Conservation (phyloP, 1,284 basidiomycete genomes). For the Cryptococcus depauperatus region DNA sequence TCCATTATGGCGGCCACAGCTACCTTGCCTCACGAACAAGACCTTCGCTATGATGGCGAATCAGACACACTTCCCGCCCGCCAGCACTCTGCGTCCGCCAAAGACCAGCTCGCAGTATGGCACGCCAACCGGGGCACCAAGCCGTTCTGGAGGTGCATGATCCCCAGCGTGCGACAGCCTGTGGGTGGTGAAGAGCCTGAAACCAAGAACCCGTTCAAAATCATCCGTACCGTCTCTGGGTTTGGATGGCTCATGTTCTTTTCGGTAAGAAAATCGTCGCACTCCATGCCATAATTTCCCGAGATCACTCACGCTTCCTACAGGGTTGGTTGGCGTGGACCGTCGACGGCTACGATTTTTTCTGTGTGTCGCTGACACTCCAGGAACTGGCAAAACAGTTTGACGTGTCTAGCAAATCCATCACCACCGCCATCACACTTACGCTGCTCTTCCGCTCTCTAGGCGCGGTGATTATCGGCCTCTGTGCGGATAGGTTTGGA, state of each 20-base stretch:
- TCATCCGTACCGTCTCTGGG: constrained; percentile 44
- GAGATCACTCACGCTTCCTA: constrained; percentile 1
- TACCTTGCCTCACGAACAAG: background rate
- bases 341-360: constrained; percentile 52
- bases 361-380: constrained; percentile 69
- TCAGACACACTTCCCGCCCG: background rate
- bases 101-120: constrained; percentile 33
- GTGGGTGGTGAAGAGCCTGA: constrained; percentile 8
- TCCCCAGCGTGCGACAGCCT: constrained; percentile 19
- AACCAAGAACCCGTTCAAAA: constrained; percentile 41
- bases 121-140: constrained; percentile 31
- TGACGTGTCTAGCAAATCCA: constrained; percentile 21
- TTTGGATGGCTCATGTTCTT: constrained; percentile 51
- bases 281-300: background rate
- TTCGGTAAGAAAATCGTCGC: constrained; percentile 39
- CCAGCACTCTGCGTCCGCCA: constrained; percentile 13
- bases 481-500: constrained; percentile 75
- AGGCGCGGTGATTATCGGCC: constrained; percentile 73
- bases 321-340: constrained; percentile 59
- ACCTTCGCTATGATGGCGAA: constrained; percentile 2
- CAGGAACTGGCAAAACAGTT: constrained; percentile 49
- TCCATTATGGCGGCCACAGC: background rate
- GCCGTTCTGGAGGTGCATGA: constrained; percentile 22
- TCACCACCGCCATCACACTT: constrained; percentile 72
- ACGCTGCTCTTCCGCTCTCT: constrained; percentile 82